Evolutionary conservation across 306 rosid species (phyloP).

Genomic region (Cyclanthera cordifolia): DNA sequence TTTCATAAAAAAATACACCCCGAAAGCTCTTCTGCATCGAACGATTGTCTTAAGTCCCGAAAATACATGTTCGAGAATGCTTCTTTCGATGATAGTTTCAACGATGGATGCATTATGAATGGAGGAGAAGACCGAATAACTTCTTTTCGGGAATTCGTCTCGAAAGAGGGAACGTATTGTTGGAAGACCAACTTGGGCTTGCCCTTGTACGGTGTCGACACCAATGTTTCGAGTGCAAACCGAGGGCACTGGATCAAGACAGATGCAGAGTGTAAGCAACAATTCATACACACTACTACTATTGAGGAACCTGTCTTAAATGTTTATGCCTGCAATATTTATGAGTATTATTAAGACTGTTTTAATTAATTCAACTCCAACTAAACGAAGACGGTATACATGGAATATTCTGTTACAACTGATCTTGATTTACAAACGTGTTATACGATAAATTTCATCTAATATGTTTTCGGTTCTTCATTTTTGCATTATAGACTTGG

Average conservation of each 20-base stretch:
- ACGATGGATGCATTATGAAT: constrained; percentile 20
- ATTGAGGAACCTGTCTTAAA: neutral
- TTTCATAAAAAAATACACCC: constrained; percentile 68
- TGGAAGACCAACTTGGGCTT: constrained; percentile 29
- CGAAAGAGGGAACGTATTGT: constrained; percentile 26
- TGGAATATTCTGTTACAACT: no score
- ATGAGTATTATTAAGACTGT: no score
- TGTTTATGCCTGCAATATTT: no score
- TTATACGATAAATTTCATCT: no score
- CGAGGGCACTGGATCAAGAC: constrained; percentile 87
- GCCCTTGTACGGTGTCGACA: constrained; percentile 24
- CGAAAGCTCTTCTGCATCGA: constrained; percentile 33
- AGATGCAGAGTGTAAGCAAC: constrained; percentile 78
- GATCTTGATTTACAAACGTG: no score
- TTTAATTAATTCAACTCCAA: no score
- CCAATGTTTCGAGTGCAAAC: constrained; percentile 34
- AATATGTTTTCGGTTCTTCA: constrained; percentile 15
- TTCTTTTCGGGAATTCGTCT: constrained; percentile 20
- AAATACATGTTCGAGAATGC: constrained; percentile 26
- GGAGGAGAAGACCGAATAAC: constrained; percentile 23
- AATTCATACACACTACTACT: constrained; percentile 6
- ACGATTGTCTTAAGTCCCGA: constrained; percentile 21
- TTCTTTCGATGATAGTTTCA: constrained; percentile 20
- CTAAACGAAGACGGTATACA: no score
- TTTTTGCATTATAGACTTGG: constrained; percentile 60